Conservation (phyloP, 140 eudicot genomes). For the Ambrosia hybrid region DNA sequence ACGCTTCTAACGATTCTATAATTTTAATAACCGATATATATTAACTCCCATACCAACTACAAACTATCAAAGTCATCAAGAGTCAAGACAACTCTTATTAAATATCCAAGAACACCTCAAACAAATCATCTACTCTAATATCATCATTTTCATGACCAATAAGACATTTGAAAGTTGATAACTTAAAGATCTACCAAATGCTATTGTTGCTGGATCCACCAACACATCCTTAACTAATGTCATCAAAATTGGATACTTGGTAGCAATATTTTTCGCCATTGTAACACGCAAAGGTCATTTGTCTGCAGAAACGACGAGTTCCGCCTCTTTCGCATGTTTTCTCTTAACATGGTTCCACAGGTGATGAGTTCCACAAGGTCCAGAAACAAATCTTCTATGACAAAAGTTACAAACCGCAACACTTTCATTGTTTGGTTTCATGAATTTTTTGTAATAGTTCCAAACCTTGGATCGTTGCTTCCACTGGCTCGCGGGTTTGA, state of each 20-base stretch:
- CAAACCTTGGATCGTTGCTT: constrained; percentile 18
- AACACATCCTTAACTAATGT: not conserved
- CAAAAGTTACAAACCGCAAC: constrained; percentile 26
- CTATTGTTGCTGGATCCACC: constrained; percentile 4
- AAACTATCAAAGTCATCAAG: not conserved
- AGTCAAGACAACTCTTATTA: constrained; percentile 9
- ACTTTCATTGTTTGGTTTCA: constrained; percentile 10
- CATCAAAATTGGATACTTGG: constrained; percentile 17
- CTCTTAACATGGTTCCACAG: constrained; percentile 23
- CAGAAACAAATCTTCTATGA: constrained; percentile 19
- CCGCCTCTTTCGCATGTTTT: constrained; percentile 21
- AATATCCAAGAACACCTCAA: constrained; percentile 9
- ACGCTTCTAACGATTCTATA: not conserved
- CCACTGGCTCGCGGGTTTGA: not conserved
- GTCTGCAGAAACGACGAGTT: not conserved
- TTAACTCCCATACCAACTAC: constrained; percentile 10
- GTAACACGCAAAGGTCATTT: constrained; percentile 6
- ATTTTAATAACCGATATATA: constrained; percentile 3
- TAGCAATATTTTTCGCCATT: not conserved
- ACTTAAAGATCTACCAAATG: not conserved
- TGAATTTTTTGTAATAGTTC: constrained; percentile 17
- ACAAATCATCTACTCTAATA: constrained; percentile 11
- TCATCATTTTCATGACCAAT: constrained; percentile 1
- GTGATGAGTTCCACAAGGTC: constrained; percentile 19
- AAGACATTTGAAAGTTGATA: not conserved